Evolutionary conservation across 495 filamentous ascomycete species (phyloP).

Genomic region (Annulohypoxylon stygium): DNA sequence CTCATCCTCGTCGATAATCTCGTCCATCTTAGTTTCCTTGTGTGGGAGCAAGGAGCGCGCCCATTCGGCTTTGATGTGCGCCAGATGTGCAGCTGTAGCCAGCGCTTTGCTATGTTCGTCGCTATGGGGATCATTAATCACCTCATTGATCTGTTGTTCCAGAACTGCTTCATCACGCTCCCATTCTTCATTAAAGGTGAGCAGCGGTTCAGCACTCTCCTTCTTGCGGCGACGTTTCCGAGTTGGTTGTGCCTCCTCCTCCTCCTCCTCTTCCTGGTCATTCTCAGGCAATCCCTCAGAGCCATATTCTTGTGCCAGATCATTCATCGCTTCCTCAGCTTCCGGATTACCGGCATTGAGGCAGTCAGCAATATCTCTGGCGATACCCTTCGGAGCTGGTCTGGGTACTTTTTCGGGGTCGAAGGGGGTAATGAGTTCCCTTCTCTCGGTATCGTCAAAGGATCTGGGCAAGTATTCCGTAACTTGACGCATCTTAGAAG

Average conservation of each 20-base stretch:
- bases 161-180: slow-evolving; percentile 61
- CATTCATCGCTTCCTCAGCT: slow-evolving; percentile 50
- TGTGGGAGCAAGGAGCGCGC: slow-evolving; percentile 49
- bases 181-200: slow-evolving; percentile 63
- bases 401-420: slow-evolving; percentile 44
- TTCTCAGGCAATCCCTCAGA: slow-evolving; percentile 17
- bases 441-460: slow-evolving; percentile 43
- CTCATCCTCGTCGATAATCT: slow-evolving; percentile 77
- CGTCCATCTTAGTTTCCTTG: slow-evolving; percentile 55
- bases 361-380: slow-evolving; percentile 42
- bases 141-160: slow-evolving; percentile 63
- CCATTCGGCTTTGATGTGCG: slow-evolving; percentile 52
- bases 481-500: slow-evolving; percentile 48
- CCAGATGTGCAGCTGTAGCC: slow-evolving; percentile 56
- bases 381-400: slow-evolving; percentile 34
- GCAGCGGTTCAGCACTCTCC: slow-evolving; percentile 30
- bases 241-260: slow-evolving; percentile 35
- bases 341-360: slow-evolving; percentile 55
- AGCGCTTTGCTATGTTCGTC: slow-evolving; percentile 61
- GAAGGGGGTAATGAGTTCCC: slow-evolving; percentile 46
- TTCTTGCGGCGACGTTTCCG: slow-evolving; percentile 44
- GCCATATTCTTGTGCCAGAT: slow-evolving; percentile 46
- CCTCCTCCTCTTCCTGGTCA: slow-evolving; percentile 16
- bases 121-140: slow-evolving; percentile 62
- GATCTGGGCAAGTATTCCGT: slow-evolving; percentile 48